Conservation (phyloP, 2,329 filamentous ascomycete genomes). For the Fusarium palustre region DNA sequence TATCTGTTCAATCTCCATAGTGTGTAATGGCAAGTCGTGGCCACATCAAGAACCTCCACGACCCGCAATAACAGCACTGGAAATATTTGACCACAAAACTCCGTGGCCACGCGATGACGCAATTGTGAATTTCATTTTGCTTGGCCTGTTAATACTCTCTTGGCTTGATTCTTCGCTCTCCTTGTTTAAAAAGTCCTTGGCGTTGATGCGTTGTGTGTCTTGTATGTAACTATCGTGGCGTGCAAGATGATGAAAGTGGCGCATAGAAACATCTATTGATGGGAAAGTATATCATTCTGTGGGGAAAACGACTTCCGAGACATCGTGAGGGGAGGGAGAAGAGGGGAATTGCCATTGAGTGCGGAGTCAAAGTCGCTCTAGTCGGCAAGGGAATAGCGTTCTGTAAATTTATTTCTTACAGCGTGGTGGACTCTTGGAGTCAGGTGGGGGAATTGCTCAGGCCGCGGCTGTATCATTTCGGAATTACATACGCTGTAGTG, state of each 20-base stretch:
- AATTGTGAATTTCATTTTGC: neutral
- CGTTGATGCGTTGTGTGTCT: neutral
- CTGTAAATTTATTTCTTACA: neutral
- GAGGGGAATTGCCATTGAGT: neutral
- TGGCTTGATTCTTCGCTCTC: neutral
- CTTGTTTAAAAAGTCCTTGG: neutral
- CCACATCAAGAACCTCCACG: neutral
- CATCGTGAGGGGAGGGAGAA: neutral
- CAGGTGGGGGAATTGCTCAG: neutral
- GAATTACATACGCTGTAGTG: too few species aligned
- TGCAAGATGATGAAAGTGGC: slow-evolving; percentile 18
- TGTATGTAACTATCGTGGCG: neutral
- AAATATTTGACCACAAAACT: neutral
- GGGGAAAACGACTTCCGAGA: neutral
- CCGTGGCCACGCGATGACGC: neutral
- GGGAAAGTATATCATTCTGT: neutral
- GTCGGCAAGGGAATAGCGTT: neutral
- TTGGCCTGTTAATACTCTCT: neutral
- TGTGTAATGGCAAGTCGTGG: neutral
- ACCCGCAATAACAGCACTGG: neutral
- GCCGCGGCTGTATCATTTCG: neutral
- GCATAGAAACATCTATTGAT: neutral
- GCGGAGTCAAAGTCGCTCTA: neutral
- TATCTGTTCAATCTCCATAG: neutral
- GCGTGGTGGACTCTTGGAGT: neutral